Percentiles rank a stretch among this genome's conserved stretches.
These are phyloP conservation scores for Simplicillium sp. DNA, from an alignment of 2,329 filamentous ascomycete species.

Conservation along the genomic window DNA sequence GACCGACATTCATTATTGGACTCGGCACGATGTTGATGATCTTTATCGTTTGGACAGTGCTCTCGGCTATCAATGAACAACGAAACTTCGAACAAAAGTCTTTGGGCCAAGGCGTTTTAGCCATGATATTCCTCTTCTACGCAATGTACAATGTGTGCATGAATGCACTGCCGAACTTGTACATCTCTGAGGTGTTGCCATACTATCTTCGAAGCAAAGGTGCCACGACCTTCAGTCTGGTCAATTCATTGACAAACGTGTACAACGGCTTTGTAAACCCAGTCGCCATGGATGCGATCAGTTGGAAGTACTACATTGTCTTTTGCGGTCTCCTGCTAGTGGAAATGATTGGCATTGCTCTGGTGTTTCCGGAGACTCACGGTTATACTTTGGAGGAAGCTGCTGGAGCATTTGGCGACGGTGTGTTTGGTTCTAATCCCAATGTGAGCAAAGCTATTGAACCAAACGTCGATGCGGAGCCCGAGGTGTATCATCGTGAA, in stretches of 20 bases:
- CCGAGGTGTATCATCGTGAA: too few species aligned
- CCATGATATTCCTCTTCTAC: conserved; percentile 34
- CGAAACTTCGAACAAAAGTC: conserved; percentile 4
- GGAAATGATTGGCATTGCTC: conserved; percentile 22
- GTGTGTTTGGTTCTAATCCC: too few species aligned
- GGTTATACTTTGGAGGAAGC: conserved; percentile 6
- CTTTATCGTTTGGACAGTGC: conserved; percentile 25
- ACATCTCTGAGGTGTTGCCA: conserved; percentile 16
- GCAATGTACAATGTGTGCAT: conserved; percentile 28
- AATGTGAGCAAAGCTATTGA: too few species aligned
- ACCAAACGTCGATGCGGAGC: too few species aligned
- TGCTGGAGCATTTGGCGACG: neutral
- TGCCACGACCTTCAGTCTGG: conserved; percentile 14
- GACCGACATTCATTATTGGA: conserved; percentile 24
- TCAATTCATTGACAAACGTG: conserved; percentile 17
- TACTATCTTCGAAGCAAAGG: conserved; percentile 15
- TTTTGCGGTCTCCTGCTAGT: conserved; percentile 20
- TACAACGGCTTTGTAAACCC: conserved; percentile 23
- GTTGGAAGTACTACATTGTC: conserved; percentile 31
- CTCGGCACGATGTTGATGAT: conserved; percentile 19
- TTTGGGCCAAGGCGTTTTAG: conserved; percentile 31
- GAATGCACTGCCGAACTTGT: conserved; percentile 34
- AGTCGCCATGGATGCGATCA: conserved; percentile 23
- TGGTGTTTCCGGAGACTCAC: conserved; percentile 21
- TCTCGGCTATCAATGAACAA: conserved; percentile 18